phyloP scores from a whole-genome alignment of 2,329 filamentous ascomycete species.

The Beauveria medogensis region DNA sequence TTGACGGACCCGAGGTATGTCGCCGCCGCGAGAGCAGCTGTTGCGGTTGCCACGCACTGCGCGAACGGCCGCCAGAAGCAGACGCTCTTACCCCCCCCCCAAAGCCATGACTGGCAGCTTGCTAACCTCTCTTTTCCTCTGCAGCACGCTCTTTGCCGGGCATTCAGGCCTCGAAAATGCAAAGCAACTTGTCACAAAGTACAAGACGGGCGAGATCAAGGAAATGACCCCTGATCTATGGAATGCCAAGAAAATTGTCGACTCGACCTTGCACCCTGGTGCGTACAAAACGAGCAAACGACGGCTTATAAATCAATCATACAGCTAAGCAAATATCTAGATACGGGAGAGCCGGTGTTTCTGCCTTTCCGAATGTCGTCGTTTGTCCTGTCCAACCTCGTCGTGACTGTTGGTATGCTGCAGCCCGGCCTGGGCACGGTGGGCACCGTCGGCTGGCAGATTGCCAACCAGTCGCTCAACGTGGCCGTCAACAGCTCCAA shows the following conservation, averaged over 20 bases:
- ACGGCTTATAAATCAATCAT: conserved; percentile 11
- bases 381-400: conserved; percentile 86
- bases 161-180: conserved; percentile 72
- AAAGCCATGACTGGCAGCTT: background rate
- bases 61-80: background rate
- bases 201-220: conserved; percentile 74
- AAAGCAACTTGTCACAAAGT: conserved; percentile 71
- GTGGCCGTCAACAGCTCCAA: conserved; percentile 97
- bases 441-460: conserved; percentile 88
- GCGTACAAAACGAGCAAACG: conserved; percentile 23
- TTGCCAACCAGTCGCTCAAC: conserved; percentile 94
- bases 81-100: too few relatives aligned
- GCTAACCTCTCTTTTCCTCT: conserved; percentile 3
- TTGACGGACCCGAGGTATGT: conserved; percentile 93
- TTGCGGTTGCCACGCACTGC: background rate
- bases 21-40: conserved; percentile 9
- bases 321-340: conserved; percentile 33
- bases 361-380: conserved; percentile 96
- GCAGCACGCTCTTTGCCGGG: conserved; percentile 79
- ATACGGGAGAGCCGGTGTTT: conserved; percentile 86
- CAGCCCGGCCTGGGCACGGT: conserved; percentile 75
- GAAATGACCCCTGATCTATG: conserved; percentile 87
- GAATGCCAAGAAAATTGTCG: conserved; percentile 93
- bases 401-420: conserved; percentile 95
- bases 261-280: conserved; percentile 94